Base-by-base conservation (phyloP, 1,284 basidiomycete species). In the Rhodotorula mucilaginosa region DNA sequence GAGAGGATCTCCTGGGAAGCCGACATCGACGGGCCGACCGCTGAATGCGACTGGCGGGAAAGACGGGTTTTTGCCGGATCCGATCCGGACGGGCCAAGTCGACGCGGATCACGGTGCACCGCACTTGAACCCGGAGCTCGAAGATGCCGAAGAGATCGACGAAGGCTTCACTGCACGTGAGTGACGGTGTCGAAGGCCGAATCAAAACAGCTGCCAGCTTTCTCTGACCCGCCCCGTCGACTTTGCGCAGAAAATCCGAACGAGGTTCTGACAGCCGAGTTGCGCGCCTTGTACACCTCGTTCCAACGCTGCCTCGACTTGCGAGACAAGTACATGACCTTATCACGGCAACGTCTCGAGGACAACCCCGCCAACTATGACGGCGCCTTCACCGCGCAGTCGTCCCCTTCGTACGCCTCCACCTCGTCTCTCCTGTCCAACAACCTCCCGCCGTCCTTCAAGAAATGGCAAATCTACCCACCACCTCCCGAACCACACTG, bases 311-410 rank as follows among this genome's bases (percentile, higher is more conserved):
- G 93, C 79, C 87, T 97, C 61, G 87, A 90, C 70, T 84, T 97
- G 29, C 89, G 94, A 31, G 93, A 97, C 83, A 97, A 96, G 81
- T 97, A 97, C 82, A 92, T 95, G 83, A 77, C 84, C 19, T 86
- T 87, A 67, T 96, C 93, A 1, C 86, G 88, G 13, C 94, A 97
- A 80, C 86, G 90, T n/a, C 68, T 80, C 51, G 93, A 93, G 6
- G 95, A 97, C 82, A 91, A 97, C 80, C 94, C 94, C 0, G 86
- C 87, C 74, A 92, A 97, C 81, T 87, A 93, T 80, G 95, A 97
- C 76, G 90, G 88, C 0, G 8, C 29, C 8, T 74, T 66, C 72
- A 52, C 63, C 29, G 67, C 67, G 3, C 26, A 58, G 19, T 66
- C 67, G 31, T 68, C 70, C 1, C 56, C 61, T n/a, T 67, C 64